Evolutionary conservation across 352 stramenopile species (phyloP).

Genomic region (Phytophthora ohioensis): DNA sequence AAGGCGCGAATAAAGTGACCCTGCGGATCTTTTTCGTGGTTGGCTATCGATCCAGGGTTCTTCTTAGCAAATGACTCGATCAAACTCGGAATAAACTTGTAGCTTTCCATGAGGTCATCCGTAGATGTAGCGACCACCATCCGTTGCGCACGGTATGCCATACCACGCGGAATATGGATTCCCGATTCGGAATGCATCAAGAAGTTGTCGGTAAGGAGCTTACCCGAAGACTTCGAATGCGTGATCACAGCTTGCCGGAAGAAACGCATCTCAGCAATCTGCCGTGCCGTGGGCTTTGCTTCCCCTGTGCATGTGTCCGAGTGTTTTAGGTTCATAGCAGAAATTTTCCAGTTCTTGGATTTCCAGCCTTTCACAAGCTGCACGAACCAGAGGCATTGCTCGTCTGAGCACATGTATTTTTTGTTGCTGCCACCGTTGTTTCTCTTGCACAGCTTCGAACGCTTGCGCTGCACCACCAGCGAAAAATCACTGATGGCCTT

Average conservation of each 20-base stretch:
- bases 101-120: slow-evolving; percentile 81
- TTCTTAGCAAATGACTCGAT: slow-evolving; percentile 77
- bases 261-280: slow-evolving; percentile 83
- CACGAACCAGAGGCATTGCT: slow-evolving; percentile 80
- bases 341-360: slow-evolving; percentile 92
- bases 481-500: slow-evolving; percentile 83
- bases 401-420: slow-evolving; percentile 86
- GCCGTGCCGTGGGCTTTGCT: slow-evolving; percentile 73
- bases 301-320: slow-evolving; percentile 69
- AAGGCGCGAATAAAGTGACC: slow-evolving; percentile 79
- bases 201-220: slow-evolving; percentile 83
- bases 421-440: slow-evolving; percentile 88
- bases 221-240: slow-evolving; percentile 81
- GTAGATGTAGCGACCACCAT: slow-evolving; percentile 75
- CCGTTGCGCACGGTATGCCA: slow-evolving; percentile 74
- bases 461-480: slow-evolving; percentile 82
- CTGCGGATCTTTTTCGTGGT: slow-evolving; percentile 68
- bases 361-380: slow-evolving; percentile 84
- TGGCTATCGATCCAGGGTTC: slow-evolving; percentile 70
- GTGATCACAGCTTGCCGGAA: slow-evolving; percentile 80
- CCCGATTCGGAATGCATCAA: slow-evolving; percentile 69
- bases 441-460: slow-evolving; percentile 80
- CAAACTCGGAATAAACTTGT: slow-evolving; percentile 84
- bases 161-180: slow-evolving; percentile 73
- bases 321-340: slow-evolving; percentile 87